Evolutionary conservation across 2,329 filamentous ascomycete genomes (phyloP).

Genomic region (Geosmithia putterillii): DNA sequence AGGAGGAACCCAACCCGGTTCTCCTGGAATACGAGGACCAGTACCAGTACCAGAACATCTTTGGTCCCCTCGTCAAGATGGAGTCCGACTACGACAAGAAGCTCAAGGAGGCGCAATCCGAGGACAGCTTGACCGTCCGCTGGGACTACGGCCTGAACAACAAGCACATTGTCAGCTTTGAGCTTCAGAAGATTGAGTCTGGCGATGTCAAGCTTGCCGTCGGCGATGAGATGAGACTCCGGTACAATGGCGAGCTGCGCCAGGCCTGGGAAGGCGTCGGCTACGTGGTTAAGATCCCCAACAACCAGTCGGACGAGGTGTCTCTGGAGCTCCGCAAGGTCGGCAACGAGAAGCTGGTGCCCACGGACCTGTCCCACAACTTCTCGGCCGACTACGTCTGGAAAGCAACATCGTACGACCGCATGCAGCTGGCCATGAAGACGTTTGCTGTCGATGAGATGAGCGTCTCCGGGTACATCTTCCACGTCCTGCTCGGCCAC

Average conservation of each 20-base stretch:
- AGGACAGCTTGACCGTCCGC: conserved; percentile 85
- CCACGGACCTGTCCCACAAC: conserved; percentile 92
- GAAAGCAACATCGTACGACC: conserved; percentile 98
- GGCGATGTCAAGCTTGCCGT: conserved; percentile 97
- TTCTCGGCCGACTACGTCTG: conserved; percentile 98
- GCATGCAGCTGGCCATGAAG: conserved; percentile 99
- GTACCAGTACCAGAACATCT: conserved; percentile 98
- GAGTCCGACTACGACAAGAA: conserved; percentile 99
- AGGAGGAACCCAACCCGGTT: conserved; percentile 90
- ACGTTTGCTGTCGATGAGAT: conserved; percentile 96
- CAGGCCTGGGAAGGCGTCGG: conserved; percentile 94
- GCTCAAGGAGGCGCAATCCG: conserved; percentile 93
- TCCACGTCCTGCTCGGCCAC: conserved; percentile 90
- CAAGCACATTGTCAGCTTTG: conserved; percentile 91
- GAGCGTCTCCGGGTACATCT: conserved; percentile 97
- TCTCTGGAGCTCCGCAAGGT: conserved; percentile 89
- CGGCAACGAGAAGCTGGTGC: conserved; percentile 90
- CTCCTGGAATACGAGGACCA: conserved; percentile 91
- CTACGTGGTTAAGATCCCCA: conserved; percentile 98
- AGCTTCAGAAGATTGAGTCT: conserved; percentile 91
- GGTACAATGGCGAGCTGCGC: conserved; percentile 89
- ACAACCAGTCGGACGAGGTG: conserved; percentile 97
- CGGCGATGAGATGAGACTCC: conserved; percentile 94
- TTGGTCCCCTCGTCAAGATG: conserved; percentile 95
- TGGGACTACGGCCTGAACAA: conserved; percentile 96